Percentiles rank a stretch among this genome's conserved stretches.
Conservation (phyloP, 164 flowering plant genomes). For the Protea cynaroides region DNA sequence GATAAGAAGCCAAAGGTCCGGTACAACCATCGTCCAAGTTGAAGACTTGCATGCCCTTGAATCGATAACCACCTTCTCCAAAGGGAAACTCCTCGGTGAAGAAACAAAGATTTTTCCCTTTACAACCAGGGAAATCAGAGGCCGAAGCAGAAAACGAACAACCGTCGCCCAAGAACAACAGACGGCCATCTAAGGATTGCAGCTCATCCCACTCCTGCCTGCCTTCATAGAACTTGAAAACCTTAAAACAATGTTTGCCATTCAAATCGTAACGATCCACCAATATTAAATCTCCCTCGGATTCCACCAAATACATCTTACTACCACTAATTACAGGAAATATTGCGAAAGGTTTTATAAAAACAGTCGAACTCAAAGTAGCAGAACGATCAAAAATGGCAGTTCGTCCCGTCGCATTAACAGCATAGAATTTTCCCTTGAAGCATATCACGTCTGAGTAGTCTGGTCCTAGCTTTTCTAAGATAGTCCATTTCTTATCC, state of each 20-base stretch:
- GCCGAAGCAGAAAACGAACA: constrained; percentile 45
- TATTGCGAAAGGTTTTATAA: background rate
- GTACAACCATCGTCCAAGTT: constrained; percentile 12
- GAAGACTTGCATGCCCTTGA: constrained; percentile 13
- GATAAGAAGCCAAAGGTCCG: constrained; percentile 2
- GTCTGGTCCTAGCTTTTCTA: constrained; percentile 37
- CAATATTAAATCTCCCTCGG: constrained; percentile 44
- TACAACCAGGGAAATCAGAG: constrained; percentile 33
- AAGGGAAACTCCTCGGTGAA: no score
- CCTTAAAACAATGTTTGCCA: constrained; percentile 50
- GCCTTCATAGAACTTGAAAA: constrained; percentile 34
- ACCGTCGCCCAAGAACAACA: constrained; percentile 68
- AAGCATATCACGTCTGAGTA: constrained; percentile 56
- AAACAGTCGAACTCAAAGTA: constrained; percentile 19
- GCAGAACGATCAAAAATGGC: constrained; percentile 18
- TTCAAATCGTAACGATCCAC: no score
- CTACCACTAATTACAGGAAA: constrained; percentile 54
- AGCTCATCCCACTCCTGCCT: constrained; percentile 37
- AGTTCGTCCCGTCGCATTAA: constrained; percentile 46
- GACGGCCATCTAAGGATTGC: constrained; percentile 38
- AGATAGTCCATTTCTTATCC: constrained; percentile 43
- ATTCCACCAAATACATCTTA: constrained; percentile 62
- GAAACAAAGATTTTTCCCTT: no score
- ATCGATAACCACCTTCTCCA: background rate
- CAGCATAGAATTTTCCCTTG: constrained; percentile 52